phyloP scores from a whole-genome alignment of 306 rosid genomes.

The Rosa lucieae region DNA sequence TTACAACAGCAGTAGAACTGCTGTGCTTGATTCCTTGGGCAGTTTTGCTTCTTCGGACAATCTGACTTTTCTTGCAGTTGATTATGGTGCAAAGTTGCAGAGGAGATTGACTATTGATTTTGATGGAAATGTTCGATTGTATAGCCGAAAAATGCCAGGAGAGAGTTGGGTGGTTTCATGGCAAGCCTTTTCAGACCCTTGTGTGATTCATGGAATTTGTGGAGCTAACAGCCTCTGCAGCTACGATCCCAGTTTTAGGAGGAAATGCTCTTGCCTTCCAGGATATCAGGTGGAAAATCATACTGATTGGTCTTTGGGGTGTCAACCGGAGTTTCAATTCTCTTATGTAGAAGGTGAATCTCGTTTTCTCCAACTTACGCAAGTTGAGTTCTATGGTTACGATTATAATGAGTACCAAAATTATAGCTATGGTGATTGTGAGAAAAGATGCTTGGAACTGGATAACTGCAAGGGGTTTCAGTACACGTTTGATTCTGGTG shows the following conservation, averaged over 20 bases:
- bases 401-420: background rate
- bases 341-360: constrained; percentile 21
- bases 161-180: constrained; percentile 44
- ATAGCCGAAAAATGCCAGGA: constrained; percentile 31
- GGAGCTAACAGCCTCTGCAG: constrained; percentile 26
- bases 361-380: background rate
- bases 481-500: background rate
- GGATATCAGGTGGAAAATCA: constrained; percentile 4
- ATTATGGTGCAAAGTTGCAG: constrained; percentile 34
- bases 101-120: constrained; percentile 46
- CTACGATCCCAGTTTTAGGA: constrained; percentile 16
- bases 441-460: constrained; percentile 22
- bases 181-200: constrained; percentile 45
- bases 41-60: constrained; percentile 50
- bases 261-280: constrained; percentile 19
- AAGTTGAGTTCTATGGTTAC: constrained; percentile 36
- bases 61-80: constrained; percentile 36
- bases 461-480: constrained; percentile 34
- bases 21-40: constrained; percentile 41
- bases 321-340: constrained; percentile 24
- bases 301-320: constrained; percentile 32
- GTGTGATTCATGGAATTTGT: constrained; percentile 49
- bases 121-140: constrained; percentile 55
- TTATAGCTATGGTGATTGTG: constrained; percentile 21
- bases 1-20: constrained; percentile 48